Conservation (phyloP, 345 rosid genomes). For the Populus nigra region DNA sequence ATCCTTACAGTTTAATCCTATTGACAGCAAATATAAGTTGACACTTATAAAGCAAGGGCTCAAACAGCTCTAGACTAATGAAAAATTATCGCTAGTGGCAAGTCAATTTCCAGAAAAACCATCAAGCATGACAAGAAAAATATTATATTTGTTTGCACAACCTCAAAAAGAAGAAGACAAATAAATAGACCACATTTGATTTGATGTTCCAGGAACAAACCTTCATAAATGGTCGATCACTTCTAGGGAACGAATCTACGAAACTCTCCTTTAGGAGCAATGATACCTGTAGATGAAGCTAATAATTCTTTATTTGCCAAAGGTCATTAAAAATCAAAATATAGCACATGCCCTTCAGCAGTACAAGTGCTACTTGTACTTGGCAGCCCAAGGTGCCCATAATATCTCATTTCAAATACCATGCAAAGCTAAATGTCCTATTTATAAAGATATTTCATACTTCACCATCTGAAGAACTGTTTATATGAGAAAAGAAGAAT, state of each 20-base stretch:
- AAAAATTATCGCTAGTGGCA: too few species aligned
- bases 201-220: constrained; percentile 24
- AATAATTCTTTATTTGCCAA: neutral
- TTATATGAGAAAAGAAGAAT: neutral
- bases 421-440: neutral
- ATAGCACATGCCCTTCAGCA: neutral
- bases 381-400: neutral
- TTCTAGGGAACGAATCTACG: constrained; percentile 74
- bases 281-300: constrained; percentile 56
- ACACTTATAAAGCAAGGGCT: neutral
- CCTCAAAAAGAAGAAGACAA: too few species aligned
- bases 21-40: neutral
- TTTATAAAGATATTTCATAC: neutral
- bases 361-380: neutral
- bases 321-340: neutral
- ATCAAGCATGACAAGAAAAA: too few species aligned
- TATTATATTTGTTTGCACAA: too few species aligned
- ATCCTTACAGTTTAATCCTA: neutral
- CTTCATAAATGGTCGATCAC: constrained; percentile 89
- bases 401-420: neutral
- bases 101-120: too few species aligned
- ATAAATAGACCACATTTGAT: too few species aligned
- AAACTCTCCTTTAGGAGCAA: constrained; percentile 91
- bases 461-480: neutral
- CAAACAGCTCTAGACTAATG: too few species aligned